Conservation (phyloP, 2,329 filamentous ascomycete genomes). For the Botrytis tulipae region DNA sequence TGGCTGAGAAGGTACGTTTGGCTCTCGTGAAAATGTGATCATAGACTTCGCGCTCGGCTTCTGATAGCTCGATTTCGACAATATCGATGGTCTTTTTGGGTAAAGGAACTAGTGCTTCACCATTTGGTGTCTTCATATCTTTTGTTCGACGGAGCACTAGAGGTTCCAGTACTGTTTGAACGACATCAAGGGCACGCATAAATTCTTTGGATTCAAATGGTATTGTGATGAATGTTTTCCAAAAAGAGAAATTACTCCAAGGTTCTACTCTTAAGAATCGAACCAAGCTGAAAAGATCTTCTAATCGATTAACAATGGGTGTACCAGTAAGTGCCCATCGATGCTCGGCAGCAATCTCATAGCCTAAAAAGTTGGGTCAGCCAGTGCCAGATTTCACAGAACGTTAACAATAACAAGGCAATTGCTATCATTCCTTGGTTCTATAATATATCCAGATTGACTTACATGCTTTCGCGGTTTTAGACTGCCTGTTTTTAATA, state of each 20-base stretch:
- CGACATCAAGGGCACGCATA: slow-evolving; percentile 88
- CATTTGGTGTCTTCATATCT: slow-evolving; percentile 94
- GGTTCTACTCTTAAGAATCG: slow-evolving; percentile 92
- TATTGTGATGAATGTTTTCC: slow-evolving; percentile 97
- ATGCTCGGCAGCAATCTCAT: slow-evolving; percentile 80
- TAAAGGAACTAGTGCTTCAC: slow-evolving; percentile 75
- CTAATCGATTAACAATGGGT: slow-evolving; percentile 92
- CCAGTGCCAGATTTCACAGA: neutral
- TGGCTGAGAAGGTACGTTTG: slow-evolving; percentile 79
- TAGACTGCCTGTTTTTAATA: slow-evolving; percentile 87
- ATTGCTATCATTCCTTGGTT: neutral
- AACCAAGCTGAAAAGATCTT: slow-evolving; percentile 91
- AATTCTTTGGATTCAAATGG: slow-evolving; percentile 97
- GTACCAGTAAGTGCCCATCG: slow-evolving; percentile 94
- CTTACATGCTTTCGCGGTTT: slow-evolving; percentile 84
- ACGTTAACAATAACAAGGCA: neutral
- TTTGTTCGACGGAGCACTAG: slow-evolving; percentile 94
- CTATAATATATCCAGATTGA: neutral
- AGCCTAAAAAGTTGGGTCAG: slow-evolving; percentile 41
- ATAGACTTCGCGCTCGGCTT: slow-evolving; percentile 85
- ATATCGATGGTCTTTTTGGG: slow-evolving; percentile 81
- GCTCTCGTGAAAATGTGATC: slow-evolving; percentile 83
- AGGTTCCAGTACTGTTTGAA: slow-evolving; percentile 93
- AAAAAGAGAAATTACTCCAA: slow-evolving; percentile 99
- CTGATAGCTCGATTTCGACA: slow-evolving; percentile 80